phyloP scores from a whole-genome alignment of 495 filamentous ascomycete genomes.

The Venustampulla echinocandica region DNA sequence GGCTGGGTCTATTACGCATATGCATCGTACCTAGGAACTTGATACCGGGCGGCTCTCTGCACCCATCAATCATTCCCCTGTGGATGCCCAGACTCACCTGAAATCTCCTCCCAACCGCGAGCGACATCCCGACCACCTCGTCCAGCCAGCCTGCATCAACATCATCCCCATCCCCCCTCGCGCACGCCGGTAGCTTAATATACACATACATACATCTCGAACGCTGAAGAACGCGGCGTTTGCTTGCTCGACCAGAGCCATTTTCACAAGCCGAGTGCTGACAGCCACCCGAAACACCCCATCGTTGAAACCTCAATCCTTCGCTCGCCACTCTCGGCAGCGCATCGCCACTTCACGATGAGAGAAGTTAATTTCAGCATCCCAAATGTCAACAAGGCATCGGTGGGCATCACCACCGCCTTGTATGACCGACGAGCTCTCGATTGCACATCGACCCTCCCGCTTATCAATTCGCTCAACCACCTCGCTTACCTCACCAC shows the following conservation, averaged over 20 bases:
- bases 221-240: too few relatives aligned
- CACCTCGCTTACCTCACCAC: slow-evolving; percentile 97
- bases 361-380: slow-evolving; percentile 99
- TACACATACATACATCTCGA: too few relatives aligned
- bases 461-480: slow-evolving; percentile 95
- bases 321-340: slow-evolving; percentile 15
- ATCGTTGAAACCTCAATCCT: not conserved
- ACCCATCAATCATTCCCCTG: slow-evolving; percentile 11
- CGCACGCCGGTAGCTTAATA: too few relatives aligned
- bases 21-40: not conserved
- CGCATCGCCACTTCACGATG: slow-evolving; percentile 48
- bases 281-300: not conserved
- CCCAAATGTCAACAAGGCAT: slow-evolving; percentile 98
- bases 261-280: slow-evolving; percentile 1
- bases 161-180: slow-evolving; percentile 9
- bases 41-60: slow-evolving; percentile 9
- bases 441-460: slow-evolving; percentile 95
- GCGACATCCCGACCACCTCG: slow-evolving; percentile 10
- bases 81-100: slow-evolving; percentile 1
- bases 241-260: not conserved
- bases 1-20: too few relatives aligned
- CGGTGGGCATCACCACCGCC: slow-evolving; percentile 96
- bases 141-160: slow-evolving; percentile 10
- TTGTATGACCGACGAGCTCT: slow-evolving; percentile 95
- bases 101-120: slow-evolving; percentile 4